These are phyloP conservation scores for Cudoniella acicularis DNA, from an alignment of 495 filamentous ascomycete species.

Conservation along the genomic window DNA sequence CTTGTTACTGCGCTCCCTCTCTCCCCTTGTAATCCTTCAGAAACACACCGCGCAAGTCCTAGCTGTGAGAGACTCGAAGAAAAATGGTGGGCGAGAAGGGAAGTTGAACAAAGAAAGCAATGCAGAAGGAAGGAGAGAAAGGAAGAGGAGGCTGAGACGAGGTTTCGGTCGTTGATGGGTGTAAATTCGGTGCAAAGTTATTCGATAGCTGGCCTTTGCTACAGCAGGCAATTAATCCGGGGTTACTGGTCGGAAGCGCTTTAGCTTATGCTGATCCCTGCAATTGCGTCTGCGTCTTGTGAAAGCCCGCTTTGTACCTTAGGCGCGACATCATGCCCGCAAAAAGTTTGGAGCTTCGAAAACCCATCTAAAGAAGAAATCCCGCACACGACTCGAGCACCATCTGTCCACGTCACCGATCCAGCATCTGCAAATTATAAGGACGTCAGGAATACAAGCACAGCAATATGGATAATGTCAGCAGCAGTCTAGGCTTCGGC, in stretches of 20 bases:
- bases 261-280: background rate
- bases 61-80: background rate
- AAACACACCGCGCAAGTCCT: background rate
- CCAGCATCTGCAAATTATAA: background rate
- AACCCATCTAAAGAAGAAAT: slow-evolving; percentile 1
- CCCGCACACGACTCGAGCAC: slow-evolving; percentile 14
- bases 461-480: slow-evolving; percentile 26
- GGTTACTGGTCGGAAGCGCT: slow-evolving; percentile 4
- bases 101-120: background rate
- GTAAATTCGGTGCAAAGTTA: slow-evolving; percentile 3
- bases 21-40: background rate
- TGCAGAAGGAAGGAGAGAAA: background rate
- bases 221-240: slow-evolving; percentile 4
- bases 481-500: slow-evolving; percentile 26
- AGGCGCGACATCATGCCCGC: background rate
- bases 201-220: slow-evolving; percentile 25
- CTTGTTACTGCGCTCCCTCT: background rate
- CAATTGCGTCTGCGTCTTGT: background rate
- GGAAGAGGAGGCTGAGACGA: slow-evolving; percentile 3
- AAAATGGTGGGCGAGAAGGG: background rate
- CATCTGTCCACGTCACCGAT: no score
- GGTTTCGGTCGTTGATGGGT: background rate
- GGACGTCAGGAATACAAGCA: background rate
- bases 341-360: background rate
- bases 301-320: background rate